Conservation (phyloP, 2,329 filamentous ascomycete species). For the Aspergillus novoparasiticus region DNA sequence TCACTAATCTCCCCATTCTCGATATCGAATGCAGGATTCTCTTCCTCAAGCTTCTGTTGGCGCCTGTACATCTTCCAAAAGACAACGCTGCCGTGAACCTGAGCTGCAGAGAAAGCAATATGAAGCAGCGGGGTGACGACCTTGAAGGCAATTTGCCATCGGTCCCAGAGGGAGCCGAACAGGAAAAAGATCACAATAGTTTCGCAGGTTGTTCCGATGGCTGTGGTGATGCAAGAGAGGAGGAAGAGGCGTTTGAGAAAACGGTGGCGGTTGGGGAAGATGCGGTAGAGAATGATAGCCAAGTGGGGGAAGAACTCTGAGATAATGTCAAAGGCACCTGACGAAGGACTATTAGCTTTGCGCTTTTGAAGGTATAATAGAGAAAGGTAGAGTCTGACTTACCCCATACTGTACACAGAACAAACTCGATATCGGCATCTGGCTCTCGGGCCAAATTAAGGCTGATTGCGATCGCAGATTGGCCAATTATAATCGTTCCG, state of each 20-base stretch:
- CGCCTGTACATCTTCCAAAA: constrained; percentile 44
- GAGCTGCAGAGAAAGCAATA: constrained; percentile 44
- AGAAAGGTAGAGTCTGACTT: constrained; percentile 13
- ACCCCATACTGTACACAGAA: constrained; percentile 46
- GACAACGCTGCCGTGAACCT: constrained; percentile 47
- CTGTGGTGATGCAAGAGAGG: constrained; percentile 39
- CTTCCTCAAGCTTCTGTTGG: constrained; percentile 14
- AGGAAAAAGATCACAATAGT: constrained; percentile 49
- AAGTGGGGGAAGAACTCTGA: constrained; percentile 52
- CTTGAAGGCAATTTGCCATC: constrained; percentile 49
- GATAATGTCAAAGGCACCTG: constrained; percentile 51
- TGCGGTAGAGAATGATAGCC: constrained; percentile 50
- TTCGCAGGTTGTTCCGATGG: constrained; percentile 43
- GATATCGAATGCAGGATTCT: background rate
- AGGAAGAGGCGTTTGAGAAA: constrained; percentile 45
- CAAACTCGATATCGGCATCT: constrained; percentile 41
- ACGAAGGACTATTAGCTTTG: background rate
- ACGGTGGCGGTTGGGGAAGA: constrained; percentile 40
- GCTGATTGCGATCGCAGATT: constrained; percentile 46
- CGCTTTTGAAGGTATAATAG: background rate
- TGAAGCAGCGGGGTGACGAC: constrained; percentile 48
- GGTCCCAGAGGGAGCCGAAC: constrained; percentile 46
- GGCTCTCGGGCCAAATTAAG: constrained; percentile 27
- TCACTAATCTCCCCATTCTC: background rate
- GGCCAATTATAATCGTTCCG: constrained; percentile 45